phyloP scores from a whole-genome alignment of 257 asterid species.

The Linderniella brevidens region DNA sequence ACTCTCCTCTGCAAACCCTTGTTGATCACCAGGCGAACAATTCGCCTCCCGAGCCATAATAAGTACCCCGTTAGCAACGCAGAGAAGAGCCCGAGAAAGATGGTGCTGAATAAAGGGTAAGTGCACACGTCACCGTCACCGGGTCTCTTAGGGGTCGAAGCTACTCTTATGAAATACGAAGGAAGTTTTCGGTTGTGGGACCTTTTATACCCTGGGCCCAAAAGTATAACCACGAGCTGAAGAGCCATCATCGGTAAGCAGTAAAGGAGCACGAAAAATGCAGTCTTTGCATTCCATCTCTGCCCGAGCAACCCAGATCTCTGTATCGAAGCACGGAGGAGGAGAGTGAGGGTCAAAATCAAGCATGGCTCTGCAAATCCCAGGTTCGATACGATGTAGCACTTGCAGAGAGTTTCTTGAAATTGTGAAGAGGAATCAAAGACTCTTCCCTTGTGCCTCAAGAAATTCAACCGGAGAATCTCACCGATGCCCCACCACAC shows the following conservation, averaged over 20 bases:
- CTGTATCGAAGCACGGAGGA: constrained; percentile 80
- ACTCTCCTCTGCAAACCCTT: constrained; percentile 76
- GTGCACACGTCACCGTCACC: constrained; percentile 43
- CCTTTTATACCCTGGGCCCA: constrained; percentile 32
- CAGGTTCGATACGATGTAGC: constrained; percentile 81
- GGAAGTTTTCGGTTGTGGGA: constrained; percentile 23
- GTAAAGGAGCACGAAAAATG: constrained; percentile 37
- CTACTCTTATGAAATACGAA: constrained; percentile 37
- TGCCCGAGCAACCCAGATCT: constrained; percentile 47
- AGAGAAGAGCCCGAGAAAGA: constrained; percentile 53
- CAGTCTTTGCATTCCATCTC: constrained; percentile 61
- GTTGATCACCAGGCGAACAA: constrained; percentile 55
- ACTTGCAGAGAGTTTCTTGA: constrained; percentile 80
- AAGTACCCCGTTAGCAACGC: constrained; percentile 36
- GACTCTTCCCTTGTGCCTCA: constrained; percentile 53
- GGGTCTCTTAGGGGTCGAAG: constrained; percentile 10
- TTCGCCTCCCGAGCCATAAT: constrained; percentile 55
- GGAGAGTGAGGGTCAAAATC: constrained; percentile 59
- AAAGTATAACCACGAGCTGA: constrained; percentile 44
- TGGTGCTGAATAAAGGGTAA: constrained; percentile 62
- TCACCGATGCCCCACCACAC: constrained; percentile 93
- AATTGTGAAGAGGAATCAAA: constrained; percentile 44
- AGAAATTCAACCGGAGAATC: constrained; percentile 40
- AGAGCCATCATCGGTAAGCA: constrained; percentile 51
- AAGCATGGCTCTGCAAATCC: constrained; percentile 89